These are phyloP conservation scores for Phytophthora cryptogea DNA, from an alignment of 352 stramenopile genomes.

Conservation along the genomic window DNA sequence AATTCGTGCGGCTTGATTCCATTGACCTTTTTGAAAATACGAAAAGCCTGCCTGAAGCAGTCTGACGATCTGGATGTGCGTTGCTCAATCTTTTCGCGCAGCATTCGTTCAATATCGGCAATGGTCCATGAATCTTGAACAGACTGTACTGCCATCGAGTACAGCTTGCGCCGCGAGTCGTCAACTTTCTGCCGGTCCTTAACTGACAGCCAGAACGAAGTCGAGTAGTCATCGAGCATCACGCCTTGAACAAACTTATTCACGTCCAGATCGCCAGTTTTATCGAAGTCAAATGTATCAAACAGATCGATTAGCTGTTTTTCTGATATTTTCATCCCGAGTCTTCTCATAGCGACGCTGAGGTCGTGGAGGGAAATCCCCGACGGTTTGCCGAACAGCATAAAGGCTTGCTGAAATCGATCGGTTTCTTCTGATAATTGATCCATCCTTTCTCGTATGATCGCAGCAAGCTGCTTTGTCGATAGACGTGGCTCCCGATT, in stretches of 20 bases:
- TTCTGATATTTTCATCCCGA: slow-evolving; percentile 58
- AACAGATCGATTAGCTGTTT: slow-evolving; percentile 67
- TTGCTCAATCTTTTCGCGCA: slow-evolving; percentile 85
- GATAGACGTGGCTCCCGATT: slow-evolving; percentile 48
- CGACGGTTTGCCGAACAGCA: slow-evolving; percentile 67
- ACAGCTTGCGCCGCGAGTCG: slow-evolving; percentile 46
- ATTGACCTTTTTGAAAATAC: slow-evolving; percentile 86
- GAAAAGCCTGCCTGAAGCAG: slow-evolving; percentile 80
- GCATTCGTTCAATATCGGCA: slow-evolving; percentile 77
- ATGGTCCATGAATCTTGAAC: slow-evolving; percentile 78
- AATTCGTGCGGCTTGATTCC: slow-evolving; percentile 80
- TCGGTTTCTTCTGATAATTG: slow-evolving; percentile 73
- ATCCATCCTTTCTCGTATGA: slow-evolving; percentile 64
- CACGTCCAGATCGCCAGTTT: slow-evolving; percentile 74
- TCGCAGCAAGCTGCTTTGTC: slow-evolving; percentile 61
- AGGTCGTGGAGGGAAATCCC: slow-evolving; percentile 66
- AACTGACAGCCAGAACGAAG: slow-evolving; percentile 55
- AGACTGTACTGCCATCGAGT: slow-evolving; percentile 71
- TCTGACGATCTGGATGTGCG: slow-evolving; percentile 76
- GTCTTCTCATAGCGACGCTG: slow-evolving; percentile 50
- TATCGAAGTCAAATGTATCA: slow-evolving; percentile 75
- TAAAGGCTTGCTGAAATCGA: slow-evolving; percentile 75
- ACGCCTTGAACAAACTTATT: slow-evolving; percentile 85
- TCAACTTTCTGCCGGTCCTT: slow-evolving; percentile 64
- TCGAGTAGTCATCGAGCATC: slow-evolving; percentile 71